Evolutionary conservation across 2,329 filamentous ascomycete species (phyloP), one percentile per base, ranked within the genome.

Genomic region (Ophiostoma sp.): DNA sequence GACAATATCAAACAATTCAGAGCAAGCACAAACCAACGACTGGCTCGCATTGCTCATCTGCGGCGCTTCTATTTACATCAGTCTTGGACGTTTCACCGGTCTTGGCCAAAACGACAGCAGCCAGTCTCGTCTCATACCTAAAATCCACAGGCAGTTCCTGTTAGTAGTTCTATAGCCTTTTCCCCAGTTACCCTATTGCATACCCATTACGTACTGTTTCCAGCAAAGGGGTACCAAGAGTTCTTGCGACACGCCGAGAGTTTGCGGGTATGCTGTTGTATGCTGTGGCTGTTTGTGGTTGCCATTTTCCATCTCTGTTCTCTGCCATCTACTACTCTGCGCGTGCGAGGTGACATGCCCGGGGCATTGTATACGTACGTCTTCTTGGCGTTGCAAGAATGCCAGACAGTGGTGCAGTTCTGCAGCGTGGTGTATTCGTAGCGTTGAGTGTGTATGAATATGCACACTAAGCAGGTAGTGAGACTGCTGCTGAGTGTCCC

Each of bases 11-110:
- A 57, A 27, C 10, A 57, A 31, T 31, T 31, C 4, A 8, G 7
- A 57, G n/a, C 48, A 54, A 48, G 20, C 3, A 27, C n/a, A 23
- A 13, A 23, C 11, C 52, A 27, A 27, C n/a, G 44, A 48, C 44
- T 20, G 52, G 52, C 52, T 54, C 23, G 57, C 52, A 57, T 27
- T 64, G 60, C 60, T 20, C 10, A n/a, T 20, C 31, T n/a, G 31
- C 15, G 31, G 44, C 17, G 31, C 27, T 64, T 64, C 60, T 64
- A 64, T 64, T 64, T 36, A 27, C 60, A 62, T 62, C 23, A 54
- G 27, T 33, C 57, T 62, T 62, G 57, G 62, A 65, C 62, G 62
- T 65, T 65, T 65, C 62, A 65, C 15, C 39, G 39, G 62, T 65
- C 62, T 65, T 65, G 62, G 62, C 62, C 62, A n/a, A 65, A 65